Percentiles rank a stretch among this genome's conserved stretches.
These are phyloP conservation scores for Tanozyma kutaoensis DNA, from an alignment of 805 yeast species.

Conservation along the genomic window DNA sequence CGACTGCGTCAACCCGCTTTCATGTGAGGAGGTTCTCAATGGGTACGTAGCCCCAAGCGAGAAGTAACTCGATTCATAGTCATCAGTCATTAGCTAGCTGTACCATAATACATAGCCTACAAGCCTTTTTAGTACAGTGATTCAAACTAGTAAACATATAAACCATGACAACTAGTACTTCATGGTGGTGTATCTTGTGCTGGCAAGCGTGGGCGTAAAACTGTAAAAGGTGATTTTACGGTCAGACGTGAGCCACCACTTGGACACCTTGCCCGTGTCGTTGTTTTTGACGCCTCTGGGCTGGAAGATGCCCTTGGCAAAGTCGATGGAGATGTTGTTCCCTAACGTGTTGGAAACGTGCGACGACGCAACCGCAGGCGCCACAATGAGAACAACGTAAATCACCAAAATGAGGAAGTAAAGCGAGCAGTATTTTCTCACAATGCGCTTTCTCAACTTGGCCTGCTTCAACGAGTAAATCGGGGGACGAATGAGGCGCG, in stretches of 20 bases:
- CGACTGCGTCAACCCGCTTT: too few species aligned
- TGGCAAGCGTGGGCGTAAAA: conserved; percentile 42
- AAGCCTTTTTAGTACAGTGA: background rate
- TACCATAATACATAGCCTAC: too few species aligned
- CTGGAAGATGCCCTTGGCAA: conserved; percentile 64
- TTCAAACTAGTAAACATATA: background rate
- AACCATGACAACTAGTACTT: conserved; percentile 12
- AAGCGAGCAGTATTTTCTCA: conserved; percentile 77
- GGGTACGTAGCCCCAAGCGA: too few species aligned
- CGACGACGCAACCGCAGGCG: conserved; percentile 80
- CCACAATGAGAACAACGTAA: conserved; percentile 68
- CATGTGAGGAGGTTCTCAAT: too few species aligned
- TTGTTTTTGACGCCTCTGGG: conserved; percentile 74
- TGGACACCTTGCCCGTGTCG: conserved; percentile 52
- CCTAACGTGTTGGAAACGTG: conserved; percentile 29
- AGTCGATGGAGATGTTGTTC: conserved; percentile 15
- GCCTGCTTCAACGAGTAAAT: conserved; percentile 94
- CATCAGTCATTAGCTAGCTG: too few species aligned
- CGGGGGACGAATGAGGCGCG: conserved; percentile 95
- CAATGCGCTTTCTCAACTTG: conserved; percentile 94
- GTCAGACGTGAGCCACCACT: conserved; percentile 8
- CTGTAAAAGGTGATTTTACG: conserved; percentile 30
- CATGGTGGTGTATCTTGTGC: conserved; percentile 43
- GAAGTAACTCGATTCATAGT: too few species aligned
- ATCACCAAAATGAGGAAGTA: conserved; percentile 59